Conservation (phyloP, 305 asterid genomes). For the Lippia alba region DNA sequence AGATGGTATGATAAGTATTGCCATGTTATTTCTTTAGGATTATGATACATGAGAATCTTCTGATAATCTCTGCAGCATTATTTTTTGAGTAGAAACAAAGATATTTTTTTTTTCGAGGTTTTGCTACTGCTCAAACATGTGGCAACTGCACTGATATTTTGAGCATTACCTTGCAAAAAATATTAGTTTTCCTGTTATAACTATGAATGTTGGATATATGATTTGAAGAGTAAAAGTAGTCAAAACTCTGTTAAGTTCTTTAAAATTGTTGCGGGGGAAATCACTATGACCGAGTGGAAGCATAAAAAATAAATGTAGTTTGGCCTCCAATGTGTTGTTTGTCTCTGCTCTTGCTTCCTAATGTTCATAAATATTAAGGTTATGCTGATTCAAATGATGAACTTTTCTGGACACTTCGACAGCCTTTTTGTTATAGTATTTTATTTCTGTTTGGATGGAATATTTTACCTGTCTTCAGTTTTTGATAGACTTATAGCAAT, state of each 20-base stretch:
- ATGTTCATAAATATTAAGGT: background rate
- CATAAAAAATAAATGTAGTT: background rate
- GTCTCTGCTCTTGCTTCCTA: background rate
- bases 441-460: no score
- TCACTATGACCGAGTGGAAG: background rate
- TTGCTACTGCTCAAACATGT: background rate
- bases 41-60: background rate
- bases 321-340: background rate
- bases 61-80: background rate
- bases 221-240: background rate
- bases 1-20: background rate
- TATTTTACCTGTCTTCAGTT: no score
- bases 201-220: background rate
- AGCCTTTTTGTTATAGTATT: no score
- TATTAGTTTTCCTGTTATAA: background rate
- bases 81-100: background rate
- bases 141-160: background rate
- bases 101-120: background rate
- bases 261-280: background rate
- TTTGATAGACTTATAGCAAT: no score
- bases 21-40: background rate
- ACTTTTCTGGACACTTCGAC: no score
- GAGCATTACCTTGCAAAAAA: background rate
- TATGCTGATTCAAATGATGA: no score
- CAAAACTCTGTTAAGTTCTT: background rate